phyloP scores from a whole-genome alignment of 805 yeast species.

The Pichia scutulata region DNA sequence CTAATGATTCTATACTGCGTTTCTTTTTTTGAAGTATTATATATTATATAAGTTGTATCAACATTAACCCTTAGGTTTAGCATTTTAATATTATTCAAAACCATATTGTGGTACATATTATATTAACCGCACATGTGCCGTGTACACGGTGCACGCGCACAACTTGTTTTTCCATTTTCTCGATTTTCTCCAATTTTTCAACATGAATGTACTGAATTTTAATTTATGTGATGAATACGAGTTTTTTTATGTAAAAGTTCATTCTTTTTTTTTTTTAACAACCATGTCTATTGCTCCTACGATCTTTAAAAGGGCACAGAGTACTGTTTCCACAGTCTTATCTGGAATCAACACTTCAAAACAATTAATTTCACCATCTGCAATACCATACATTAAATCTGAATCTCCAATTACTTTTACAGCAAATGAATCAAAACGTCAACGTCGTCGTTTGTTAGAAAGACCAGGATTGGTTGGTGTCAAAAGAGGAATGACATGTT shows the following conservation, averaged over 20 bases:
- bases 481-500: conserved; percentile 87
- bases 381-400: conserved; percentile 42
- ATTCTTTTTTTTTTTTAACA: too few relatives aligned
- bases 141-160: neutral
- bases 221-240: neutral
- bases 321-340: conserved; percentile 3
- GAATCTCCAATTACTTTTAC: conserved; percentile 49
- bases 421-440: conserved; percentile 60
- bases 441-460: conserved; percentile 60
- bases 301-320: conserved; percentile 4
- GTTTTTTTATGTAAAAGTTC: neutral
- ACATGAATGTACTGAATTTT: neutral
- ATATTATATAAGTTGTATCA: neutral
- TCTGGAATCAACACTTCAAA: conserved; percentile 3
- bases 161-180: neutral
- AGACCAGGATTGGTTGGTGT: conserved; percentile 82
- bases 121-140: neutral
- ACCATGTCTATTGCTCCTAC: neutral
- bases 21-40: neutral
- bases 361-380: conserved; percentile 37
- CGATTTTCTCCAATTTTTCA: neutral
- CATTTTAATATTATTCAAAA: too few relatives aligned
- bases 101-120: too few relatives aligned
- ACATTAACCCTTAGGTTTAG: neutral
- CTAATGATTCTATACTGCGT: neutral